Evolutionary conservation across 345 rosid genomes (phyloP), one percentile per base, ranked within the genome.

Genomic region (Arabidopsis arenosa): DNA sequence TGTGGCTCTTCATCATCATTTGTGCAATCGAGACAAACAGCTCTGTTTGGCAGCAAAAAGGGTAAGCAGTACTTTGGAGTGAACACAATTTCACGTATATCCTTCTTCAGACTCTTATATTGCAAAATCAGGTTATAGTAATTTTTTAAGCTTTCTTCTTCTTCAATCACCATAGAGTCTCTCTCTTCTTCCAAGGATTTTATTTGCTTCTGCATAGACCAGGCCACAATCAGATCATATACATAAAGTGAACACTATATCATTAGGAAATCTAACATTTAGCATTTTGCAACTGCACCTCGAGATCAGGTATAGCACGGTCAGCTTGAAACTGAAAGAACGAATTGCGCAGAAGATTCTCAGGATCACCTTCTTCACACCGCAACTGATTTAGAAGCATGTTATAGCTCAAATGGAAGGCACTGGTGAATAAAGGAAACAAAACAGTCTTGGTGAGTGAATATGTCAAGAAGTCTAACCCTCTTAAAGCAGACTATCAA

Each of bases 281-380:
- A 32, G 10, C 36, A 60, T 53, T 49, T 47, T 55, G 63, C 30
- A 73, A 53, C 66, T 18, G 58, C 23, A 95, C 99, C 99, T 89
- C 88, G 60, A 95, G 89, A 80, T 84, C 92, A 74, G 99, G 99
- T 56, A 95, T 86, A 52, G 93, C 85, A 66, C 89, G 95, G 64
- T 95, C 97, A 47, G 97, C 96, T 85, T 95, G 99, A 79, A 95
- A 95, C 83, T 95, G 99, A 83, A 86, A 95, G 86, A 95, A 92
- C 7, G 99, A 95, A 81, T 95, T 86, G 36, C 97, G 93, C 30
- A 95, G 90, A 86, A 95, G 85, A 83, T 91, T 92, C 84, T 95
- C 99, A 71, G 97, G 97, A 84, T 92, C 82, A 51, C 96, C 96
- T 53, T 95, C 99, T 88, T 95, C 99, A 84, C 85, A 83, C 33